Evolutionary conservation across 2,329 filamentous ascomycete genomes (phyloP).

Genomic region (Nothomitra cinnamomea): DNA sequence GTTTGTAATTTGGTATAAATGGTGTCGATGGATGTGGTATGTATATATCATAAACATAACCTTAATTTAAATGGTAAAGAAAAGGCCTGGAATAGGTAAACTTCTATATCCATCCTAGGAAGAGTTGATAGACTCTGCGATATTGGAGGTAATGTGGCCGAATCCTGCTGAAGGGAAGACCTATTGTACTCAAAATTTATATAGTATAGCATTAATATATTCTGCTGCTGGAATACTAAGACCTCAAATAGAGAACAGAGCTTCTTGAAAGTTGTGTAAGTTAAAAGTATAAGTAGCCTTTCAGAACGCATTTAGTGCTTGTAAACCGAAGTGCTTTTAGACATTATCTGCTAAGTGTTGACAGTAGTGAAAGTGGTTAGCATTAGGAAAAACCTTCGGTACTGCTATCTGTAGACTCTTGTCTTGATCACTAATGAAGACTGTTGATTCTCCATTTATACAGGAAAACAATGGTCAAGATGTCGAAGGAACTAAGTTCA

Average conservation of each 20-base stretch:
- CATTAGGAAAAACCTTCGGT: too few relatives aligned
- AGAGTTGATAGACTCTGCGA: background rate
- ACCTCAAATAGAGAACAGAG: background rate
- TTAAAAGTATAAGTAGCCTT: background rate
- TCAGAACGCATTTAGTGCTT: too few relatives aligned
- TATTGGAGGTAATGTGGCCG: background rate
- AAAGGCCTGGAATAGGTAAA: background rate
- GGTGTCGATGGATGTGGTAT: background rate
- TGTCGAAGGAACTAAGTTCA: too few relatives aligned
- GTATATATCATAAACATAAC: background rate
- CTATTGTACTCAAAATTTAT: background rate
- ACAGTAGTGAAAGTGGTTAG: background rate
- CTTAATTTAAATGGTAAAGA: background rate
- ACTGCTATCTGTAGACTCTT: too few relatives aligned
- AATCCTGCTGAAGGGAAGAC: background rate
- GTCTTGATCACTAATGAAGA: background rate
- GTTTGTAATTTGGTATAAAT: background rate
- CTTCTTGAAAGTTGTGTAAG: background rate
- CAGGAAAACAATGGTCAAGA: background rate
- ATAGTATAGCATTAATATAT: background rate
- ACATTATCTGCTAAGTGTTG: background rate
- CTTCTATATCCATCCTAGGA: background rate
- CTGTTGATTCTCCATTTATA: background rate
- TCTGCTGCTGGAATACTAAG: background rate
- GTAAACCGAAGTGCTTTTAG: too few relatives aligned